Base-by-base conservation (phyloP, 1,284 basidiomycete species). In the Fomitopsis schrenkii region DNA sequence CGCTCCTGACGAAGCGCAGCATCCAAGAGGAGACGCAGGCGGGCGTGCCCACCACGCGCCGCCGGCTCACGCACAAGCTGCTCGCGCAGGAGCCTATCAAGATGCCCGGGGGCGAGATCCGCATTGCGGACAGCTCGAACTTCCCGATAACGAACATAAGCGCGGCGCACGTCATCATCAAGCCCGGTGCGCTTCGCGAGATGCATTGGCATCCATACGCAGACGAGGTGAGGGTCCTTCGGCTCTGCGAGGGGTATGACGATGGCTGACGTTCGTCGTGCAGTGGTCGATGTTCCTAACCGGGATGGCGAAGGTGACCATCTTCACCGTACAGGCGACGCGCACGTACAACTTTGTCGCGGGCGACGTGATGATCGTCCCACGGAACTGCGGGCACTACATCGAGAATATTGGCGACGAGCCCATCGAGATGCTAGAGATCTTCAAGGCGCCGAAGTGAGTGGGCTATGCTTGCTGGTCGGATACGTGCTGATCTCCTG, bases 331-430 rank as follows among this genome's bases (percentile, higher is more conserved):
- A 53, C 53, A 56, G 40, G 46, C 58, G 36, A 55, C 58, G 55
- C 58, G 58, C 40, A 62, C 58, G 38, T 62, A 50, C 61, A 50
- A 56, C 30, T 56, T 46, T 58, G 26, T 33, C 28, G 54, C 42
- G 30, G 61, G 58, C 44, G 58, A 59, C 58, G 52, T 62, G n/a
- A 54, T 50, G 44, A 59, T 59, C 55, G 57, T 59, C 40, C 61
- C 58, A 19, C 45, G 44, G 26, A 59, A 57, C 42, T 57, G 38
- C 45, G 84, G 82, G 0, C 87, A 88, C 68, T 87, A 88, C 65
- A 76, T 89, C 35, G 85, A 88, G 72, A 88, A 88, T 68, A 84
- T 81, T 1, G 85, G 87, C 35, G 82, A 83, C 64, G 78, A 78
- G 6, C 80, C 84, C 0, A 68, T 88, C 46, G 76, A 75, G 63